These are phyloP conservation scores for Boletales sp. DNA, from an alignment of 768 basidiomycete genomes.

Conservation along the genomic window DNA sequence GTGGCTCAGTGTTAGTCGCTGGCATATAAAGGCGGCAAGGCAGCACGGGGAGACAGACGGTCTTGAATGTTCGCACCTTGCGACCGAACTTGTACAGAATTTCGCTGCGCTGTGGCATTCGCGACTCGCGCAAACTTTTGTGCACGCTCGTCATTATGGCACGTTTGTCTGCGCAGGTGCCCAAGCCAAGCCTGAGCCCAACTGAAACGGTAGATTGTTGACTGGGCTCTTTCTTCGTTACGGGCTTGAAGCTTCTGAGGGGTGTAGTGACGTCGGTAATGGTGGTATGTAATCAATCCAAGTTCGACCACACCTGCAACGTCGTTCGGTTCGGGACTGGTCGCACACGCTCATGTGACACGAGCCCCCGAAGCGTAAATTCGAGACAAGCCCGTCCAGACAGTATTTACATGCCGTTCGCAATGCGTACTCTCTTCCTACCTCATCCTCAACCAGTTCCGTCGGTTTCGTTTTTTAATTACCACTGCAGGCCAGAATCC, in stretches of 20 bases:
- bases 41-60: slow-evolving; percentile 44
- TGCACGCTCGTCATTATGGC: slow-evolving; percentile 91
- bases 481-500: too few species aligned
- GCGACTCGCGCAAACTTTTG: slow-evolving; percentile 85
- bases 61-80: slow-evolving; percentile 98
- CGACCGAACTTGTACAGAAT: slow-evolving; percentile 90
- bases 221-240: slow-evolving; percentile 98
- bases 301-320: slow-evolving; percentile 31
- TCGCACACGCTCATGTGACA: too few species aligned
- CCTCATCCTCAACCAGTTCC: too few species aligned
- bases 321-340: too few species aligned
- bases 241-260: slow-evolving; percentile 82
- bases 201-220: slow-evolving; percentile 92
- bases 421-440: too few species aligned
- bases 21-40: too few species aligned
- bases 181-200: slow-evolving; percentile 96
- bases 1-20: too few species aligned
- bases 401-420: too few species aligned
- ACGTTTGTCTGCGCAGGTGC: slow-evolving; percentile 77
- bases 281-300: not conserved
- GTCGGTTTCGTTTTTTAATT: too few species aligned
- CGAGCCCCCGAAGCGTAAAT: too few species aligned
- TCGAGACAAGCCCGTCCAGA: too few species aligned
- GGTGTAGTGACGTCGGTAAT: slow-evolving; percentile 5
- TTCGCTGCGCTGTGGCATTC: slow-evolving; percentile 92